Evolutionary conservation across 148 eudicot species (phyloP), one percentile per base, ranked within the genome.

Genomic region (Cornus suecica): DNA sequence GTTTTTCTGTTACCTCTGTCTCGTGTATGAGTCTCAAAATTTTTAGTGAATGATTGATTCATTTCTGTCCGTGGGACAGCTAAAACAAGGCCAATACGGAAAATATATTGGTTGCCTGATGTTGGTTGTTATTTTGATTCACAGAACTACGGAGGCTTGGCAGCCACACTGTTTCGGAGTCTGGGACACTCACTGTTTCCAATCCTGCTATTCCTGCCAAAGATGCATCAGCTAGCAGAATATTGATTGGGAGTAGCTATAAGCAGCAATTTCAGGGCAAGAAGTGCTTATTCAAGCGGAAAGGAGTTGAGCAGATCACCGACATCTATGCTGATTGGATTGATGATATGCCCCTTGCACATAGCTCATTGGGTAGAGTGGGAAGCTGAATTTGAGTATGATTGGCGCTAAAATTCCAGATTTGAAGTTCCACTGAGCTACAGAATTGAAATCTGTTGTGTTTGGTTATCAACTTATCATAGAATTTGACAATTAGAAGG

Each of bases 281-380:
- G 37, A 74, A 56, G 45, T 41, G 70, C 61, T 25, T 71, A 42
- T 8, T 65, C 71, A 76, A 73, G 80, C 72, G 80, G 80, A 66
- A 75, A 70, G 56, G 52, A 24, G 67, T n/a, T 24, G 29, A 48
- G 70, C 79, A 81, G 83, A 73, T 84, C 15, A 76, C 63, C 69
- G 26, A 62, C 52, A 70, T 81, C 72, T 84, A 84, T 73, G 87
- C 82, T 69, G 87, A 84, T 78, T 84, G 87, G 84, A 81, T 78
- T 31, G 78, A 78, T 14, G 72, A 69, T 24, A 34, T 68, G 72
- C 82, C 76, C 24, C 63, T 65, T 16, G 63, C 31, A 30, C 60
- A 69, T 65, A 25, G 63, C 51, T 34, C 58, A 32, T 62, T 42
- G 14, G 41, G 66, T 8, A 65, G 52, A 28, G 73, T 74, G 77